Percentiles rank a stretch among this genome's conserved stretches.
Conservation (phyloP, 805 yeast genomes). For the Saccharomycopsis fermentans region DNA sequence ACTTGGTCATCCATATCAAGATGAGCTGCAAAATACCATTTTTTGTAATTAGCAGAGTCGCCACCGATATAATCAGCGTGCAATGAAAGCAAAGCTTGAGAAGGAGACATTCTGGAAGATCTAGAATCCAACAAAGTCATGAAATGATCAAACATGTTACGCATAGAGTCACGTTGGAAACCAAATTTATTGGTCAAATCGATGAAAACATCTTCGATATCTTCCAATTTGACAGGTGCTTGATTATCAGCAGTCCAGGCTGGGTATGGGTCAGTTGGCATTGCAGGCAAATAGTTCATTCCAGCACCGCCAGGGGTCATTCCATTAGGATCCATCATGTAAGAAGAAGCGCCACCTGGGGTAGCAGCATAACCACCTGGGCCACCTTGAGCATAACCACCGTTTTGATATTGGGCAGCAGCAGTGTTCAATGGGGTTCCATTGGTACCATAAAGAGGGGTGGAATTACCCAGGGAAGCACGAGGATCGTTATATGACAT, state of each 20-base stretch:
- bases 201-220: conserved; percentile 77
- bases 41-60: conserved; percentile 73
- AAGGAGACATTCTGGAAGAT: conserved; percentile 82
- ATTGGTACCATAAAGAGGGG: conserved; percentile 78
- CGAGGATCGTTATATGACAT: conserved; percentile 79
- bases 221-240: conserved; percentile 76
- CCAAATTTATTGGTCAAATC: conserved; percentile 78
- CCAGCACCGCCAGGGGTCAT: conserved; percentile 16
- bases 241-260: conserved; percentile 98
- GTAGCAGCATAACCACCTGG: conserved; percentile 26
- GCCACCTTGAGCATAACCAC: conserved; percentile 21
- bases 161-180: conserved; percentile 87
- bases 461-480: conserved; percentile 78
- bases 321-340: conserved; percentile 7
- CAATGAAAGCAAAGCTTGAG: conserved; percentile 70
- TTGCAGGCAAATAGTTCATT: conserved; percentile 46
- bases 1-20: conserved; percentile 76
- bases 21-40: conserved; percentile 86
- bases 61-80: conserved; percentile 89
- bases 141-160: conserved; percentile 82
- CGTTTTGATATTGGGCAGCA: conserved; percentile 72
- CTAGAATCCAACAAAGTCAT: conserved; percentile 78
- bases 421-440: conserved; percentile 75
- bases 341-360: background rate
- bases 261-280: conserved; percentile 91